A percentile compares a stretch with the other conserved stretches of the same genome.
Conservation (phyloP, 176 grass and related monocot species). For the Bolboschoenus planiculmis region DNA sequence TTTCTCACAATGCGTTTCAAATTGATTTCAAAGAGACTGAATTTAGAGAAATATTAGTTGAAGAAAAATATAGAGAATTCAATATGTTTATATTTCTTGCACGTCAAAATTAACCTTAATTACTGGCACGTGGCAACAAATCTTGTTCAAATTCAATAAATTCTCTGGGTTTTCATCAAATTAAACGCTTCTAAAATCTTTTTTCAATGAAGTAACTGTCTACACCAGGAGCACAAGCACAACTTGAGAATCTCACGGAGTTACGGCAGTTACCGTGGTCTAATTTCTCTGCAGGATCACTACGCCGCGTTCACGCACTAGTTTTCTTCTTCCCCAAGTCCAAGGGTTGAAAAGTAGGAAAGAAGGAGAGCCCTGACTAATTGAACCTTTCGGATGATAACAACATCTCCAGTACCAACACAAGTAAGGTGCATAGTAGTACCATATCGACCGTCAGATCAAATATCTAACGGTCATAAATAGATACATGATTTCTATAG, state of each 20-base stretch:
- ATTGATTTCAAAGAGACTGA: no score
- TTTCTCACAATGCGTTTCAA: no score
- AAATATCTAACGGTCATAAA: background rate
- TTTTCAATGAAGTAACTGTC: background rate
- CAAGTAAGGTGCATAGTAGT: background rate
- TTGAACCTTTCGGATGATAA: background rate
- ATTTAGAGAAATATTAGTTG: no score
- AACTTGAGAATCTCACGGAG: background rate
- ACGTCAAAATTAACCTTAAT: background rate
- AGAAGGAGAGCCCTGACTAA: background rate
- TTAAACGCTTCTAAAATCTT: background rate
- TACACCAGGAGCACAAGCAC: background rate
- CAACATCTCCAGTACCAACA: background rate
- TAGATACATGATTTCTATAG: background rate
- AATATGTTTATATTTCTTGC: background rate
- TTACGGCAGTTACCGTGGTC: background rate
- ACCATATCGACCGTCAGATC: background rate
- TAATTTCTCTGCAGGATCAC: background rate
- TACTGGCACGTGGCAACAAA: background rate
- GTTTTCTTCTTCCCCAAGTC: constrained; percentile 17
- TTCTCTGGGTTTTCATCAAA: background rate
- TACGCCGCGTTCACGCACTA: background rate
- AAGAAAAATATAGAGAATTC: background rate
- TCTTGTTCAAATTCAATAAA: background rate
- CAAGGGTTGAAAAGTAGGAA: background rate